These are phyloP conservation scores for Gillenia trifoliata DNA, from an alignment of 306 rosid genomes.

Conservation along the genomic window DNA sequence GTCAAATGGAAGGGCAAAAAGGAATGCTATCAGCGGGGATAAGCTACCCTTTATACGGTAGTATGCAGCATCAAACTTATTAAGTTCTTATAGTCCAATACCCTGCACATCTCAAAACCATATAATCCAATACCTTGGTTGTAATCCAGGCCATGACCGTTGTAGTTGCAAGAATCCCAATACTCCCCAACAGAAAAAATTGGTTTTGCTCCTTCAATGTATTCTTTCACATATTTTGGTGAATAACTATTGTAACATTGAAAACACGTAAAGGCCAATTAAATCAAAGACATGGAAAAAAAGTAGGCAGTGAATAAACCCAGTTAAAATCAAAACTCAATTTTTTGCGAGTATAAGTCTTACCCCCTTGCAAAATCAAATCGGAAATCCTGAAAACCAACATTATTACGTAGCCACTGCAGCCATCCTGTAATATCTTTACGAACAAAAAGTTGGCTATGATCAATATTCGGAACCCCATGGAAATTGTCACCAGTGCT, in stretches of 20 bases:
- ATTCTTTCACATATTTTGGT: constrained; percentile 80
- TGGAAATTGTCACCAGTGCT: constrained; percentile 69
- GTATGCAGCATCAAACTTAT: background rate
- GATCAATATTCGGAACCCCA: constrained; percentile 96
- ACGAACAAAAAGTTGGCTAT: constrained; percentile 75
- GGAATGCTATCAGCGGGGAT: background rate
- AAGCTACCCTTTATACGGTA: background rate
- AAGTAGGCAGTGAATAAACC: background rate
- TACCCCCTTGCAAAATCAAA: constrained; percentile 92
- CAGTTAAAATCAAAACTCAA: background rate
- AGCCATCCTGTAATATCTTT: constrained; percentile 80
- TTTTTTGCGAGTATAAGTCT: constrained; percentile 6
- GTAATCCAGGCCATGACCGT: constrained; percentile 57
- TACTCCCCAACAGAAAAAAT: constrained; percentile 76
- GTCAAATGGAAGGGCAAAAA: background rate
- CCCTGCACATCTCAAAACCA: background rate
- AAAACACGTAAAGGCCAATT: constrained; percentile 16
- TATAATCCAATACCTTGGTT: constrained; percentile 63
- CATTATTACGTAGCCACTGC: constrained; percentile 54
- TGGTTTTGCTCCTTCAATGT: constrained; percentile 82
- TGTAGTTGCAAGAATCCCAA: constrained; percentile 90
- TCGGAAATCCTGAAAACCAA: constrained; percentile 91
- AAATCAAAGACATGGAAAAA: background rate
- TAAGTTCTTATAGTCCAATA: background rate
- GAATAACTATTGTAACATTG: constrained; percentile 43